Percentiles rank a stretch among this genome's conserved stretches.
Conservation (phyloP, 2,329 filamentous ascomycete genomes). For the Botrytis squamosa region DNA sequence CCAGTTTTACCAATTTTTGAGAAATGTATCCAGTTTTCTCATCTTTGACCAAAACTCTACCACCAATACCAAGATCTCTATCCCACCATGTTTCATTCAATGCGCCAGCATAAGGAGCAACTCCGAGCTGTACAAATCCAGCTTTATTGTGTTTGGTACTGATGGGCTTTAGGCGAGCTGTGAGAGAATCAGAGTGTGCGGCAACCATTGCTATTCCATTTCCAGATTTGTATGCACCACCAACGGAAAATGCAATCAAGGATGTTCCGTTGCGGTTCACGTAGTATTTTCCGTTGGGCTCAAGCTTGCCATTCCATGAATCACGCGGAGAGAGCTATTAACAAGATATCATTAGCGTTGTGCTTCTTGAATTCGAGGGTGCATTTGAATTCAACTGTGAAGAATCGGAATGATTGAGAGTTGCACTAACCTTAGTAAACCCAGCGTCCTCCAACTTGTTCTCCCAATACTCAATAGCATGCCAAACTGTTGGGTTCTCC, state of each 20-base stretch:
- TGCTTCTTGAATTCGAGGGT: background rate
- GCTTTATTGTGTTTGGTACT: conserved; percentile 80
- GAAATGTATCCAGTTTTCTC: conserved; percentile 69
- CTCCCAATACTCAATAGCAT: conserved; percentile 78
- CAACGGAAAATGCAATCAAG: conserved; percentile 81
- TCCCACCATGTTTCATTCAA: conserved; percentile 96
- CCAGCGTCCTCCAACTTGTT: conserved; percentile 68
- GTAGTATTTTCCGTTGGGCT: conserved; percentile 85
- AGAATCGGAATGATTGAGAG: background rate
- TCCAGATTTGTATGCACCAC: conserved; percentile 75
- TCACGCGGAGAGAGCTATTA: conserved; percentile 72
- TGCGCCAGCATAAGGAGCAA: conserved; percentile 88
- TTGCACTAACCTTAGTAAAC: conserved; percentile 63
- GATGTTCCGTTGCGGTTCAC: conserved; percentile 81
- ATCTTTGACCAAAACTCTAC: conserved; percentile 81
- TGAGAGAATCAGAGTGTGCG: conserved; percentile 90
- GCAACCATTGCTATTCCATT: conserved; percentile 87
- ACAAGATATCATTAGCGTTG: background rate
- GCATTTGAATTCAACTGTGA: background rate
- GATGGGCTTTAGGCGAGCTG: conserved; percentile 86
- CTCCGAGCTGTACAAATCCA: conserved; percentile 84
- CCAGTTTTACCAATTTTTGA: conserved; percentile 81
- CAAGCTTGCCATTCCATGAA: conserved; percentile 69
- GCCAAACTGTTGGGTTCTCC: conserved; percentile 89
- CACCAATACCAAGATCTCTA: conserved; percentile 86